Conservation (phyloP, 1,139 yeast species). For the Saccharomyces hybrid region DNA sequence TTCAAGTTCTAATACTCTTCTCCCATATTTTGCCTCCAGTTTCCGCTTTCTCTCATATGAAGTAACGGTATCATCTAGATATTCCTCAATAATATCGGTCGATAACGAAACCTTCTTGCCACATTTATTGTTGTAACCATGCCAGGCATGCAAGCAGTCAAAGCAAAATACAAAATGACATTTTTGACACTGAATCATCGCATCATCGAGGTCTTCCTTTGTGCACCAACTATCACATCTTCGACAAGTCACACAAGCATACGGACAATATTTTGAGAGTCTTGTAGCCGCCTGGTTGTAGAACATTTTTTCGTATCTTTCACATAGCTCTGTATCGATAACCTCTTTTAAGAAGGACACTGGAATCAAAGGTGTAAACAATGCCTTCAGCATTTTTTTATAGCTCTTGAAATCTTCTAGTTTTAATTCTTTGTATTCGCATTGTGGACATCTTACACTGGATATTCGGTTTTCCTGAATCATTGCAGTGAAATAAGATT, state of each 20-base stretch:
- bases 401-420: constrained; percentile 22
- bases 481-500: constrained; percentile 40
- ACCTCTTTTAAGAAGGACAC: constrained; percentile 32
- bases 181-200: constrained; percentile 45
- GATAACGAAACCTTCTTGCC: constrained; percentile 38
- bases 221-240: constrained; percentile 43
- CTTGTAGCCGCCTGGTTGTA: constrained; percentile 39
- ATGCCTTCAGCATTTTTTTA: constrained; percentile 28
- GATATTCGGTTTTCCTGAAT: constrained; percentile 48
- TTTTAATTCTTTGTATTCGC: constrained; percentile 34
- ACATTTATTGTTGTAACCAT: constrained; percentile 48
- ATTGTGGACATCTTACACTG: constrained; percentile 55
- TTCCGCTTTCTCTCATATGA: constrained; percentile 30
- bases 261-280: constrained; percentile 42
- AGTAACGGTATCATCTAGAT: constrained; percentile 34
- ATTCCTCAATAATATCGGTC: constrained; percentile 36
- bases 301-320: constrained; percentile 38
- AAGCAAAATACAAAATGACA: constrained; percentile 57
- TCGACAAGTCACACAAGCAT: constrained; percentile 49
- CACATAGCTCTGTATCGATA: constrained; percentile 31
- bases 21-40: constrained; percentile 48
- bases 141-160: constrained; percentile 59
- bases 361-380: constrained; percentile 39
- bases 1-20: constrained; percentile 37
- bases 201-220: constrained; percentile 43